Evolutionary conservation across 1,284 basidiomycete species (phyloP).

Genomic region (Trichosporon sp.): DNA sequence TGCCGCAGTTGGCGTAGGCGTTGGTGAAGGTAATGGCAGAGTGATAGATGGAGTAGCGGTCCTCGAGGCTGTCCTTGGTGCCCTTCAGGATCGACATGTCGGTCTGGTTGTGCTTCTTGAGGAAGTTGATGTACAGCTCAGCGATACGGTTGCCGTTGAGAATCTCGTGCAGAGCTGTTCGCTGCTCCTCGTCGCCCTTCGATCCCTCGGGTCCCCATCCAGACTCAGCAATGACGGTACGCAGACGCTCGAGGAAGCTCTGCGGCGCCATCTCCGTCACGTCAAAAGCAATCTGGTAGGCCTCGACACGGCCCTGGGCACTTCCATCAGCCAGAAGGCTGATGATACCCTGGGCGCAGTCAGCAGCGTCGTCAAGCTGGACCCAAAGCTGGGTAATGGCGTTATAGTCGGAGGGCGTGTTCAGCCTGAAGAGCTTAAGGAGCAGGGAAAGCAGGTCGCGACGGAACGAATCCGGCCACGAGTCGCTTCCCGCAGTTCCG

Average conservation of each 20-base stretch:
- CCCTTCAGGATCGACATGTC: constrained; percentile 87
- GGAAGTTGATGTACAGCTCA: constrained; percentile 88
- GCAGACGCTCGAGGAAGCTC: constrained; percentile 78
- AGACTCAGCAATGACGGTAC: constrained; percentile 42
- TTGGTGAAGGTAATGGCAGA: constrained; percentile 92
- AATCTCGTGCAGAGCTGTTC: constrained; percentile 59
- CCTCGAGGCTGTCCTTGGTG: constrained; percentile 87
- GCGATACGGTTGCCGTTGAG: constrained; percentile 86
- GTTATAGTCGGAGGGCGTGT: constrained; percentile 70
- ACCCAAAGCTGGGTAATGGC: constrained; percentile 83
- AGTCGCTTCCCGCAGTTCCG: constrained; percentile 53
- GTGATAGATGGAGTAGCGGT: constrained; percentile 93
- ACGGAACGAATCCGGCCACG: constrained; percentile 49
- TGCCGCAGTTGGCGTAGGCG: constrained; percentile 93
- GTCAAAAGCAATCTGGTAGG: constrained; percentile 93
- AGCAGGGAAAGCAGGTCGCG: constrained; percentile 64
- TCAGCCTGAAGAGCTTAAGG: constrained; percentile 77
- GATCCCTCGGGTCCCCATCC: constrained; percentile 43
- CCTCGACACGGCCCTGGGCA: constrained; percentile 65
- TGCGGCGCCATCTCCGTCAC: constrained; percentile 88
- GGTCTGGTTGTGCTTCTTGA: constrained; percentile 88
- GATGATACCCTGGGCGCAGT: constrained; percentile 55
- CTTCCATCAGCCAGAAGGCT: constrained; percentile 52
- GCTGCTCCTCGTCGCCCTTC: constrained; percentile 66
- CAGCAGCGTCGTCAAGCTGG: constrained; percentile 73